Percentiles rank a stretch among this genome's conserved stretches.
Conservation (phyloP, 768 basidiomycete species). For the Mrakia gelida region DNA sequence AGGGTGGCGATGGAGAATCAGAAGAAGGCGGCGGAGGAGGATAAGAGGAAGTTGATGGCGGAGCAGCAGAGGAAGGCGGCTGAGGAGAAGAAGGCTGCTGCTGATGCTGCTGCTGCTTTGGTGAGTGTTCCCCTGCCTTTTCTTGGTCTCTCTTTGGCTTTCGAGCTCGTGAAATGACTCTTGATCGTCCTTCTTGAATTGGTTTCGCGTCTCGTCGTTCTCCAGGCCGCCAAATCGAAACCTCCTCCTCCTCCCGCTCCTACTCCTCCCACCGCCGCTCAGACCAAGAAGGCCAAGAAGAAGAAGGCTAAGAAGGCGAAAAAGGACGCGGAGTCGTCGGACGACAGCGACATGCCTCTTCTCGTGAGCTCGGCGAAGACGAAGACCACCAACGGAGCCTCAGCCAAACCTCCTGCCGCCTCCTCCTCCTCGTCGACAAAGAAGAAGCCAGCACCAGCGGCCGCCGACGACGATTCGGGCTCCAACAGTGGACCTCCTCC, state of each 20-base stretch:
- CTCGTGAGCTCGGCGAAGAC: no score
- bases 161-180: no score
- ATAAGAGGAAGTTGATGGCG: not conserved
- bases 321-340: not conserved
- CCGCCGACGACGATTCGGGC: no score
- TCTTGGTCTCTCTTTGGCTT: not conserved
- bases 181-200: no score
- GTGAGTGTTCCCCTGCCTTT: not conserved
- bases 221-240: not conserved
- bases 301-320: constrained; percentile 5
- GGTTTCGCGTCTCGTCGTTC: no score
- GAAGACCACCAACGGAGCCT: no score
- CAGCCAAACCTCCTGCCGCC: no score
- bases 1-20: not conserved
- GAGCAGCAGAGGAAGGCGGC: not conserved
- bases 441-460: no score
- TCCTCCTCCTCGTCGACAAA: no score
- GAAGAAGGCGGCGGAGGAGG: not conserved
- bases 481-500: no score
- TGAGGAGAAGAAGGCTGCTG: not conserved
- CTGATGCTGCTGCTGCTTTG: not conserved
- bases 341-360: no score
- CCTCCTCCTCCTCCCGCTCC: not conserved
- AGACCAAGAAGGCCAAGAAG: constrained; percentile 1
- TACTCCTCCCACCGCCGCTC: not conserved